Conservation (phyloP, 768 basidiomycete genomes). For the Omphalotus guepiniiformis region DNA sequence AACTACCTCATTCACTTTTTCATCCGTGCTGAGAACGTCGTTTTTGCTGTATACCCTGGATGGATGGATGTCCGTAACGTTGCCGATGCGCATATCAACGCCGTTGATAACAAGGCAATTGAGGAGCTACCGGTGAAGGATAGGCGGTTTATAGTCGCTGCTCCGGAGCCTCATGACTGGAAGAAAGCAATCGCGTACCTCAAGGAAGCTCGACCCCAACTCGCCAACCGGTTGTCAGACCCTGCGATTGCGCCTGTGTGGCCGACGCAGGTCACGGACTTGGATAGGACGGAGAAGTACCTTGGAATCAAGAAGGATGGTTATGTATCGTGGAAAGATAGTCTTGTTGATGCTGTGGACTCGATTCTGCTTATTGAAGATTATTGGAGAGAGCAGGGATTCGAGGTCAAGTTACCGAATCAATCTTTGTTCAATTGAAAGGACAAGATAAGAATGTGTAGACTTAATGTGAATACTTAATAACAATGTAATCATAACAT, state of each 20-base stretch:
- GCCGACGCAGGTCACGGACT: conserved; percentile 1
- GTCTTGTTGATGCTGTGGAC: conserved; percentile 8
- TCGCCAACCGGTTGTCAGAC: conserved; percentile 5
- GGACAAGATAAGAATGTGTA: too few species aligned
- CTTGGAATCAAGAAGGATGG: conserved; percentile 5
- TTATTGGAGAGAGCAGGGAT: conserved; percentile 7
- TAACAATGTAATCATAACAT: too few species aligned
- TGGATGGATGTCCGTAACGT: conserved; percentile 9
- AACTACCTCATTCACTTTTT: conserved; percentile 6
- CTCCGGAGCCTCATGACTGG: conserved; percentile 7
- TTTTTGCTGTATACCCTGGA: conserved; percentile 3
- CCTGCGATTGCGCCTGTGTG: conserved; percentile 1
- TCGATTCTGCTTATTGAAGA: conserved; percentile 4
- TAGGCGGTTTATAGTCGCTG: not conserved
- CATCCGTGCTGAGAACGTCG: conserved; percentile 4
- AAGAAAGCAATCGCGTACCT: conserved; percentile 4
- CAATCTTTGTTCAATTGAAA: conserved; percentile 4
- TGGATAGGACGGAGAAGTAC: not conserved
- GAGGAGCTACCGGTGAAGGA: not conserved
- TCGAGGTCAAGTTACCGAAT: conserved; percentile 2
- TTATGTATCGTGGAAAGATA: not conserved
- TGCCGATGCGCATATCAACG: conserved; percentile 6
- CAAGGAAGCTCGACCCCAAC: conserved; percentile 3
- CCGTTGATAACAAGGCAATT: conserved; percentile 6
- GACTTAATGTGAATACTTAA: too few species aligned